These are phyloP conservation scores for Saturnispora serradocipensis DNA, from an alignment of 805 yeast genomes.

Conservation along the genomic window DNA sequence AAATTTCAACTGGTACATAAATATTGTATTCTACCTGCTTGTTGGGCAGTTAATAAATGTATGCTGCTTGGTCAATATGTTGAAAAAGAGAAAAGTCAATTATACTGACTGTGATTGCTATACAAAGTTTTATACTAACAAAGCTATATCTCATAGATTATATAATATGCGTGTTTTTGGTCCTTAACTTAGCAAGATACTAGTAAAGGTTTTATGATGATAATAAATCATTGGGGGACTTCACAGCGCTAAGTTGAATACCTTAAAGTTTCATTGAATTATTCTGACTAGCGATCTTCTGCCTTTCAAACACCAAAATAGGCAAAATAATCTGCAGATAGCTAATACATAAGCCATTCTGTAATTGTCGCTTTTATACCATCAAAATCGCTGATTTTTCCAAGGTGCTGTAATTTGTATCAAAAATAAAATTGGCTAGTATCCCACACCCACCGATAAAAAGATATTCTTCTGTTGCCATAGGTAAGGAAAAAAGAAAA, in stretches of 20 bases:
- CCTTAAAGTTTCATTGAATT: neutral
- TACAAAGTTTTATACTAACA: too few relatives aligned
- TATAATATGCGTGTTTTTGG: neutral
- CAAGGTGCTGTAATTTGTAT: neutral
- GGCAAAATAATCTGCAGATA: neutral
- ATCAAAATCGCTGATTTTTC: neutral
- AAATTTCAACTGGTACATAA: too few relatives aligned
- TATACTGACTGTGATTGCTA: too few relatives aligned
- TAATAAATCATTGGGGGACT: neutral
- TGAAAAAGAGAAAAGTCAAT: too few relatives aligned
- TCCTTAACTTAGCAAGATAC: neutral
- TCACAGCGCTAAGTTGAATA: neutral
- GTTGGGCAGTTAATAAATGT: too few relatives aligned
- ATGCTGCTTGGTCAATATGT: too few relatives aligned
- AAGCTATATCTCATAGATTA: neutral
- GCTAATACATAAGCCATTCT: neutral
- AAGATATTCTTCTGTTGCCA: neutral
- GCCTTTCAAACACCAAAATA: neutral
- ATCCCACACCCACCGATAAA: neutral
- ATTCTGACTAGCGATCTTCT: neutral
- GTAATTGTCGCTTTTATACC: neutral
- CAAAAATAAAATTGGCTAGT: neutral
- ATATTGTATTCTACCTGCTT: too few relatives aligned
- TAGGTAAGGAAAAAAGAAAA: neutral
- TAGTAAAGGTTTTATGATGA: neutral